These are phyloP conservation scores for Dalbergia oliveri DNA, from an alignment of 306 rosid species.

Conservation along the genomic window DNA sequence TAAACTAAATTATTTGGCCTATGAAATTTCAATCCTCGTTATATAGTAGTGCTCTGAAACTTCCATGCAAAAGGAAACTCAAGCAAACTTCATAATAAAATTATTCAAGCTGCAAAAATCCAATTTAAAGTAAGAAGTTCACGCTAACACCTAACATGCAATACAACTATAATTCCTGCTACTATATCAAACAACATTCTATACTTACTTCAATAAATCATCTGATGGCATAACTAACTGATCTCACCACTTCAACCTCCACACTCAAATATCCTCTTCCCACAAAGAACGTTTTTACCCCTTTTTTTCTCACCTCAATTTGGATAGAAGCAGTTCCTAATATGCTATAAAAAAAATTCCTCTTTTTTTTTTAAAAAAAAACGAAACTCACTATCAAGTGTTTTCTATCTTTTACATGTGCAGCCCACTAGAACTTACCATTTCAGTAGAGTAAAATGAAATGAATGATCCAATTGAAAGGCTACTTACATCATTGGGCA, in stretches of 20 bases:
- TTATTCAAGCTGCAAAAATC: slow-evolving; percentile 1
- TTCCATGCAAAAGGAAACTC: background rate
- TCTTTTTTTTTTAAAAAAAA: too few relatives aligned
- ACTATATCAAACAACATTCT: background rate
- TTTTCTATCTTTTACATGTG: too few relatives aligned
- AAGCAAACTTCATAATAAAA: slow-evolving; percentile 21
- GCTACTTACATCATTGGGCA: background rate
- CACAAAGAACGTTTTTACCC: too few relatives aligned
- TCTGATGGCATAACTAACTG: background rate
- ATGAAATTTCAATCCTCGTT: background rate
- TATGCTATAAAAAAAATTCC: background rate
- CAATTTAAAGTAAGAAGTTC: slow-evolving; percentile 8
- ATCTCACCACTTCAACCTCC: slow-evolving; percentile 25
- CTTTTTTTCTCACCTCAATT: background rate
- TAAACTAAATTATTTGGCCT: background rate
- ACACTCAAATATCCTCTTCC: slow-evolving; percentile 3
- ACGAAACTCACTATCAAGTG: too few relatives aligned
- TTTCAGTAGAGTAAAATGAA: too few relatives aligned
- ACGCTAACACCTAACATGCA: background rate
- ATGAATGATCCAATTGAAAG: background rate
- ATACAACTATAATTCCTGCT: background rate
- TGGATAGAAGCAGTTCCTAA: background rate
- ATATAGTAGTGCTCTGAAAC: slow-evolving; percentile 24
- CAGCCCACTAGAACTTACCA: too few relatives aligned
- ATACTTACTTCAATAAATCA: slow-evolving; percentile 9